Percentiles rank a stretch among this genome's conserved stretches.
Evolutionary conservation across 2,329 filamentous ascomycete genomes (phyloP).

Genomic region (Paracoccidioides lutzii): DNA sequence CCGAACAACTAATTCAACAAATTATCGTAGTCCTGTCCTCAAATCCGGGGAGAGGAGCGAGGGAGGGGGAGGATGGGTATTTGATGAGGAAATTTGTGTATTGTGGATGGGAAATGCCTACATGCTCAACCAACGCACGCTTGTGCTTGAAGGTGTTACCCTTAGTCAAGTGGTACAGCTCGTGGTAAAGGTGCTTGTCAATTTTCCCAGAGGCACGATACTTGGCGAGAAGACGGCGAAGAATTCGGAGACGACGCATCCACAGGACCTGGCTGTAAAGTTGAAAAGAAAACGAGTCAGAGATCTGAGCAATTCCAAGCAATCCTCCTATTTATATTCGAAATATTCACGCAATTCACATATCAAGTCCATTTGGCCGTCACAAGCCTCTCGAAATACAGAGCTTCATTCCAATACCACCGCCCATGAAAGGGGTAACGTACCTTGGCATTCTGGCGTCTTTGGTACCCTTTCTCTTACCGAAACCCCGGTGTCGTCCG

Average conservation of each 20-base stretch:
- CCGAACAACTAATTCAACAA: no score
- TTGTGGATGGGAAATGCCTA: conserved; percentile 42
- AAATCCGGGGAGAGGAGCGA: no score
- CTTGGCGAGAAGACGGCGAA: conserved; percentile 97
- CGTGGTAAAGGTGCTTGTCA: conserved; percentile 99
- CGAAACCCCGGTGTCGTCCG: conserved; percentile 96
- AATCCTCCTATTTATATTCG: neutral
- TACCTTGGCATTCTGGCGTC: conserved; percentile 99
- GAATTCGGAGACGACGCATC: conserved; percentile 99
- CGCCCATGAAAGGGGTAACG: conserved; percentile 25
- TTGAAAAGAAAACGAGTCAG: conserved; percentile 17
- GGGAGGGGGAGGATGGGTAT: neutral
- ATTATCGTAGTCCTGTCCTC: no score
- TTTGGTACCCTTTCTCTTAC: conserved; percentile 99
- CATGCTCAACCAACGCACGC: conserved; percentile 98
- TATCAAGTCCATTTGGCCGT: neutral
- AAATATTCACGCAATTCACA: neutral
- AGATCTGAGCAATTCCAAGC: neutral
- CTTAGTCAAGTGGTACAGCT: conserved; percentile 99
- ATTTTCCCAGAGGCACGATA: conserved; percentile 99
- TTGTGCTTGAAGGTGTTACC: conserved; percentile 99
- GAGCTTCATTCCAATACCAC: neutral
- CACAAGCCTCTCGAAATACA: neutral
- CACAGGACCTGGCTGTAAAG: conserved; percentile 76
- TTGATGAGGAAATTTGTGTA: neutral